Evolutionary conservation across 1,284 basidiomycete genomes (phyloP).

Genomic region (Neolentinus lepideus): DNA sequence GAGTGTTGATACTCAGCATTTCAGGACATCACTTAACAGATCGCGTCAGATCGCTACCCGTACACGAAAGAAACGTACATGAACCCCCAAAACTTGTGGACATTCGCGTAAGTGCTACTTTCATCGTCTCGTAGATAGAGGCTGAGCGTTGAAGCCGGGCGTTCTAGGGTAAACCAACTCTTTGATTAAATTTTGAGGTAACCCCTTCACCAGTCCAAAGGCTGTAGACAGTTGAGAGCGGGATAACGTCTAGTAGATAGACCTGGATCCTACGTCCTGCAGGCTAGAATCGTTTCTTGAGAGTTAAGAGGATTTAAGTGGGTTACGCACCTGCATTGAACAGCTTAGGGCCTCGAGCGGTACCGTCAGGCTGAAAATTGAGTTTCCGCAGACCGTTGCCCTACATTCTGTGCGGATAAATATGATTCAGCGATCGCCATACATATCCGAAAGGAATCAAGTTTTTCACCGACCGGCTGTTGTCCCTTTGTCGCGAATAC

Average conservation of each 20-base stretch:
- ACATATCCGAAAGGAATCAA: not conserved
- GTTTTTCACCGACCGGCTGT: not conserved
- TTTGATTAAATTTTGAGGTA: not conserved
- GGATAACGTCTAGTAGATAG: not conserved
- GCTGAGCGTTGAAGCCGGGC: not conserved
- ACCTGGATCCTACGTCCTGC: too few relatives aligned
- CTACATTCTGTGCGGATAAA: not conserved
- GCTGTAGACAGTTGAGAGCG: too few relatives aligned
- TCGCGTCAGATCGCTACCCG: slow-evolving; percentile 32
- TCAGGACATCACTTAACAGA: not conserved
- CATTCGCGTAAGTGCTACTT: slow-evolving; percentile 26
- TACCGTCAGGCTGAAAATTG: not conserved
- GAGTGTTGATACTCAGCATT: not conserved
- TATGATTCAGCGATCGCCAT: not conserved
- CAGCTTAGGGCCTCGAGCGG: not conserved
- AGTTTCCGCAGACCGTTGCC: not conserved
- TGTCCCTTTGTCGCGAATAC: not conserved
- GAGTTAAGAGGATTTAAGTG: too few relatives aligned
- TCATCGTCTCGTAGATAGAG: not conserved
- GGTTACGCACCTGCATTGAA: too few relatives aligned
- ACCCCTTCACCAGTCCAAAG: too few relatives aligned
- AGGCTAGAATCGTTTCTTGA: too few relatives aligned
- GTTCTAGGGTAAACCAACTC: not conserved
- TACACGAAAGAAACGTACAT: slow-evolving; percentile 60
- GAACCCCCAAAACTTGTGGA: slow-evolving; percentile 55